A percentile compares a stretch with the other conserved stretches of the same genome.
Evolutionary conservation across 179 eudicot genomes (phyloP).

Genomic region (Spergularia azorica): DNA sequence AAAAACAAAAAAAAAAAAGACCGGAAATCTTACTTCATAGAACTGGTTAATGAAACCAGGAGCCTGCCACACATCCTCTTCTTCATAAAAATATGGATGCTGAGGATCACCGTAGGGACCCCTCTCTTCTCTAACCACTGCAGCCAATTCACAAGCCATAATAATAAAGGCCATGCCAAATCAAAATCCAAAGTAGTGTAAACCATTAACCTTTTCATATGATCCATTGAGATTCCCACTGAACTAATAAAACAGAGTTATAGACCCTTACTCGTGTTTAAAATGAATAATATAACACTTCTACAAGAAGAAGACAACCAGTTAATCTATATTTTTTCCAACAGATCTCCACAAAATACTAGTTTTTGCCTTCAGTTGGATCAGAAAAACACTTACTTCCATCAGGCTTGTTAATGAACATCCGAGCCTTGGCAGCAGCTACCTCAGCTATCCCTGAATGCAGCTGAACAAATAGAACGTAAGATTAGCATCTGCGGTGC

Average conservation of each 20-base stretch:
- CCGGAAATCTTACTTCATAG: constrained; percentile 53
- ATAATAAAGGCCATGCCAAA: neutral
- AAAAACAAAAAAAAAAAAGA: too few species aligned
- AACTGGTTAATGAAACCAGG: constrained; percentile 96
- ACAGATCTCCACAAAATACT: neutral
- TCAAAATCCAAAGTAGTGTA: neutral
- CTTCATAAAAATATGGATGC: constrained; percentile 90
- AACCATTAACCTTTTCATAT: neutral
- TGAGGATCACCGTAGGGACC: constrained; percentile 94
- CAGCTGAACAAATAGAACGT: constrained; percentile 46
- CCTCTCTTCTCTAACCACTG: constrained; percentile 87
- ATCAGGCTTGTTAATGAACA: constrained; percentile 93
- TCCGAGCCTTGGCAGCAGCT: constrained; percentile 94
- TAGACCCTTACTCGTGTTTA: neutral
- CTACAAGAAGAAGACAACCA: neutral
- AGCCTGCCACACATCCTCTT: constrained; percentile 93
- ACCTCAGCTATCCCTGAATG: constrained; percentile 93
- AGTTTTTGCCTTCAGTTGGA: neutral
- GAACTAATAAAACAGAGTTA: neutral
- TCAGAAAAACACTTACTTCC: constrained; percentile 60
- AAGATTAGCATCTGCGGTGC: constrained; percentile 14
- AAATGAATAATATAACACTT: neutral
- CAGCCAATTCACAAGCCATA: constrained; percentile 14
- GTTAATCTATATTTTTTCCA: too few species aligned
- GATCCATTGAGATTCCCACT: neutral